These are phyloP conservation scores for Pezicula carpinea DNA, from an alignment of 2,329 filamentous ascomycete genomes.

Conservation along the genomic window DNA sequence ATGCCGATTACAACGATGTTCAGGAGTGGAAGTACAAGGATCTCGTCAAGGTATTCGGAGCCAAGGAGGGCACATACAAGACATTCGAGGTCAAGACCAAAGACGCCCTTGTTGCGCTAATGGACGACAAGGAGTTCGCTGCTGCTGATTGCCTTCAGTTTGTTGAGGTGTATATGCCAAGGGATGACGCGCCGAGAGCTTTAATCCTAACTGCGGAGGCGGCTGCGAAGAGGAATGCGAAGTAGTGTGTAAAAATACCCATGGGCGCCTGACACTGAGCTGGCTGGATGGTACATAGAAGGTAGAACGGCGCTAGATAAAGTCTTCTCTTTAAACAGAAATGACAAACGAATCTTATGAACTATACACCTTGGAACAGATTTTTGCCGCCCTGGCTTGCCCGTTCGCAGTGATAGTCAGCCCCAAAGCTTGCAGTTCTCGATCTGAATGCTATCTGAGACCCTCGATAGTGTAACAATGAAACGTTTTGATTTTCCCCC, in stretches of 20 bases:
- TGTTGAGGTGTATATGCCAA: slow-evolving; percentile 78
- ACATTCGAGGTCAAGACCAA: slow-evolving; percentile 67
- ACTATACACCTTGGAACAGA: too few relatives aligned
- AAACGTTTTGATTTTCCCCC: too few relatives aligned
- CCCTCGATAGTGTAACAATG: too few relatives aligned
- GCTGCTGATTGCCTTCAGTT: slow-evolving; percentile 55
- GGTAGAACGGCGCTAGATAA: background rate
- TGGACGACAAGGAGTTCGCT: slow-evolving; percentile 60
- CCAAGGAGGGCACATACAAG: slow-evolving; percentile 47
- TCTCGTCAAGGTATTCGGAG: slow-evolving; percentile 65
- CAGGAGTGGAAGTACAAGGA: slow-evolving; percentile 69
- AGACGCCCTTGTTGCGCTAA: slow-evolving; percentile 60
- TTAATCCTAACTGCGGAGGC: slow-evolving; percentile 67
- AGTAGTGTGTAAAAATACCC: slow-evolving; percentile 13
- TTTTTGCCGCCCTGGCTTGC: background rate
- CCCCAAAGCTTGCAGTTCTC: too few relatives aligned
- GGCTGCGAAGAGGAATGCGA: slow-evolving; percentile 63
- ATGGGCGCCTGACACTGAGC: background rate
- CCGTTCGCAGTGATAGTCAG: too few relatives aligned
- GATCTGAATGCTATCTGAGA: too few relatives aligned
- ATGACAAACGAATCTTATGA: too few relatives aligned
- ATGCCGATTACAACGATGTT: slow-evolving; percentile 78
- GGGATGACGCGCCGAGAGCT: slow-evolving; percentile 69
- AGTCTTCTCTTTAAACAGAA: background rate
- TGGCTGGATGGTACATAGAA: background rate